Base-by-base conservation (phyloP, 768 basidiomycete genomes). In the Gloeostereum incarnatum region DNA sequence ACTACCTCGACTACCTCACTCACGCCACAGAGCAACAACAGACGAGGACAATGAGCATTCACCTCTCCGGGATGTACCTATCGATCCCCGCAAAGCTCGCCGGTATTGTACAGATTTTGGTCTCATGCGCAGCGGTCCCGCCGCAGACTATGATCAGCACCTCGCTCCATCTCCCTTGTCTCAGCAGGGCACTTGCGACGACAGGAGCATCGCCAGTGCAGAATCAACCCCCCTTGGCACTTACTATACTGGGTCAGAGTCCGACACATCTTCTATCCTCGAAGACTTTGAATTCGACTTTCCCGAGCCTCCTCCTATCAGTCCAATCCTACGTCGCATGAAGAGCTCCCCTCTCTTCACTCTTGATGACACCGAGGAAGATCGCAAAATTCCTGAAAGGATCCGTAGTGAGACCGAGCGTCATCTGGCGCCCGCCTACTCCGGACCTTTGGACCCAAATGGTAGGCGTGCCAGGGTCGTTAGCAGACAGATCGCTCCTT, bases 271-370 rank as follows among this genome's bases (percentile, higher is more conserved):
- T 24, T 66, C 66, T 6, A 54, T 57, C 19, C 33, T 57, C 14
- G 54, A 56, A 34, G 56, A 59, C 21, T 51, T 58, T 36, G 51
- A 57, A 31, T 57, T 62, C 17, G 65, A 61, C 36, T 63, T 65
- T 45, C 61, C 63, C 9, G 49, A 60, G 40, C 69, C 69, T 1
- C 69, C 69, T 18, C 58, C 61, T 8, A 57, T 63, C 9, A 62
- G 57, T 43, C 62, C 65, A 5, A 55, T 56, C 13, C 51, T 68
- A 20, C 59, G 67, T 10, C 58, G 62, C 27, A 65, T 69, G 60
- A 61, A 60, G 31, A 69, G 65, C 45, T 62, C 63, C 10, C 69
- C 66, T 22, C 55, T 65, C 54, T 63, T 66, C 43, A 54, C 52
- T 2, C 17, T 44, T 18, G 53, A 53, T 25, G 56, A 56, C 19